phyloP scores from a whole-genome alignment of 2,329 filamentous ascomycete species.

The Gaeumannomyces tritici region DNA sequence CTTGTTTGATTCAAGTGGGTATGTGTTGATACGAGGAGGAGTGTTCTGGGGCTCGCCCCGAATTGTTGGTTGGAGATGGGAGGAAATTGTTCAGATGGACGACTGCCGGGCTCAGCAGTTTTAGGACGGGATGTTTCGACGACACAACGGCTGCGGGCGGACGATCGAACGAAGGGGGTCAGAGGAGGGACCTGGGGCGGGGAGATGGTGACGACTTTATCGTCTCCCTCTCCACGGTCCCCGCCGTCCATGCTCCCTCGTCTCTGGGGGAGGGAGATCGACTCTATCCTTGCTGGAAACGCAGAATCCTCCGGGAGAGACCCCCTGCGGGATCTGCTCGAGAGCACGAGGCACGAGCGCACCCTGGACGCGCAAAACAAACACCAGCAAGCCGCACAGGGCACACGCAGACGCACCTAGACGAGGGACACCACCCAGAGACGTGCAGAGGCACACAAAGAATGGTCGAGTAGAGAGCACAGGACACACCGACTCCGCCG shows the following conservation, averaged over 20 bases:
- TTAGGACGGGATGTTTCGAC: not conserved
- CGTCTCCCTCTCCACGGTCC: not conserved
- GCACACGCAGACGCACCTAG: no score
- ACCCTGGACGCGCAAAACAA: no score
- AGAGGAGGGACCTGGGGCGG: not conserved
- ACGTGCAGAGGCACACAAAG: not conserved
- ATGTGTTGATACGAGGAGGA: not conserved
- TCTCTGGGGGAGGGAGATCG: not conserved
- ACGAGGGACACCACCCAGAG: no score
- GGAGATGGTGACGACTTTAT: not conserved
- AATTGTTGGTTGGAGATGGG: not conserved
- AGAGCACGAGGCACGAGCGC: not conserved
- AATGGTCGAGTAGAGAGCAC: not conserved
- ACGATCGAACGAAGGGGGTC: not conserved
- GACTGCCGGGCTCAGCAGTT: not conserved
- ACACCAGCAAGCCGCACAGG: no score
- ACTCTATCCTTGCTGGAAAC: not conserved
- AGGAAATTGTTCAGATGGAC: no score
- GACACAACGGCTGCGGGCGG: not conserved
- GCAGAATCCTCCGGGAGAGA: not conserved
- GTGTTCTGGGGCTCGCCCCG: not conserved
- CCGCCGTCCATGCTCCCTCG: not conserved
- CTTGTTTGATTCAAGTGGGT: no score
- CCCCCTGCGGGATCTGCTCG: not conserved
- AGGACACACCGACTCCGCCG: not conserved